Evolutionary conservation across 2,329 filamentous ascomycete species (phyloP), one percentile per base, ranked within the genome.

Genomic region (Hypoxylon sp.): DNA sequence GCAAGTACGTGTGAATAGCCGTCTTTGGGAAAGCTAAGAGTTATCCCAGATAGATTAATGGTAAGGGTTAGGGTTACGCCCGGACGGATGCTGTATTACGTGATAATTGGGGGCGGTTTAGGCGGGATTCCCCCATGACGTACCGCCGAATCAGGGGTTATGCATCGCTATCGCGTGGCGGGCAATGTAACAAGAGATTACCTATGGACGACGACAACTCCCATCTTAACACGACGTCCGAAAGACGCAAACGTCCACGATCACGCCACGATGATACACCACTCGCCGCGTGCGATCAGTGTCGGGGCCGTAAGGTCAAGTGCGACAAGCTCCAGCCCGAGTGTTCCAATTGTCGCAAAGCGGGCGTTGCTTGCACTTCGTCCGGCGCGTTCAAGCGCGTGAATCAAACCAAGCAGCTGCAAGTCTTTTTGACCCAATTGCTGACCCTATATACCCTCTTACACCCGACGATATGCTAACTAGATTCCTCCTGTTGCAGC

Each of bases 331-430:
- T 29, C 7, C 46, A 51, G 27, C 54, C 49, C 6, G 31, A 52
- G n/a, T 57, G 51, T 40, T 54, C 51, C n/a, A 60, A 54, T 20
- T 60, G 51, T 19, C 35, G 35, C 17, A 51, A 45, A 29, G 11
- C 25, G 8, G 27, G 40, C 21, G 29, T 34, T n/a, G 9, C 34
- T 29, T 34, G 32, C 23, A 29, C 29, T 7, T 44, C 27, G 3
- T 34, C 29, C 16, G 27, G 29, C 23, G 23, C 29, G 23, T 32
- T 51, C 16, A 60, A 60, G 27, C 58, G 53, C 4, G 56, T 57
- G 2, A 63, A 63, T 8, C 53, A 60, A 16, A 57, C 58, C 21
- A 60, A 63, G 17, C 45, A 60, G 26, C 26, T 63, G 60, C 45
- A 48, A 42, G 57, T 47, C n/a, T 5, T 19, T 40, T 20, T 25